Conservation (phyloP, 1,284 basidiomycete genomes). For the Crepidotus sp. region DNA sequence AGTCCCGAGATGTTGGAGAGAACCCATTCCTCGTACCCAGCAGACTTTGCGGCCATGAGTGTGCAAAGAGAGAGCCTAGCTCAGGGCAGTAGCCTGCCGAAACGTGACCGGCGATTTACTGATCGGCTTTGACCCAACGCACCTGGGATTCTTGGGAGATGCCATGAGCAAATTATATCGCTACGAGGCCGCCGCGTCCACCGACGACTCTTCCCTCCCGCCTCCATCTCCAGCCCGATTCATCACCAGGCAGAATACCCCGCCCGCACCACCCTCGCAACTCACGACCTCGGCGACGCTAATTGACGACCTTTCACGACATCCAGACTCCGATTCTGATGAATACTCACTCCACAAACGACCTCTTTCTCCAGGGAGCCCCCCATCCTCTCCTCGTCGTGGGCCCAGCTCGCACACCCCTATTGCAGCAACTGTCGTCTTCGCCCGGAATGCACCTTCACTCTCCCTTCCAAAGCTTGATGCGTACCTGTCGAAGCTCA, state of each 20-base stretch:
- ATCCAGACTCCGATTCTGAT: constrained; percentile 7
- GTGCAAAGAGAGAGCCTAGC: too few relatives aligned
- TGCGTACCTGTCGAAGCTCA: constrained; percentile 40
- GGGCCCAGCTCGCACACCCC: constrained; percentile 33
- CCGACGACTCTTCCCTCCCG: constrained; percentile 7
- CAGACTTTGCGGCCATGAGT: not conserved
- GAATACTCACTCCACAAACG: constrained; percentile 8
- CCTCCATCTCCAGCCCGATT: constrained; percentile 29
- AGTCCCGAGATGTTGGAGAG: constrained; percentile 80
- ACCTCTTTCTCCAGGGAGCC: constrained; percentile 5
- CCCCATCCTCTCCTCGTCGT: constrained; percentile 3
- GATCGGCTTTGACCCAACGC: too few relatives aligned
- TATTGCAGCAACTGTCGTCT: constrained; percentile 45
- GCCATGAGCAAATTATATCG: constrained; percentile 1
- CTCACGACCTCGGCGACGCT: constrained; percentile 19
- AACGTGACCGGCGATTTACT: too few relatives aligned
- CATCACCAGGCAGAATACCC: constrained; percentile 18
- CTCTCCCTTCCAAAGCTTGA: constrained; percentile 54
- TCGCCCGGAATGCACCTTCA: constrained; percentile 46
- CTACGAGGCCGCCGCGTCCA: constrained; percentile 9
- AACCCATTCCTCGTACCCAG: constrained; percentile 68
- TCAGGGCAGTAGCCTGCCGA: too few relatives aligned
- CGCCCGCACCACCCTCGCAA: constrained; percentile 7
- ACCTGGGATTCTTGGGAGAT: too few relatives aligned
- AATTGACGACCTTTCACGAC: constrained; percentile 21